These are phyloP conservation scores for Sphaceloma murrayae DNA, from an alignment of 2,329 filamentous ascomycete genomes.

Conservation along the genomic window DNA sequence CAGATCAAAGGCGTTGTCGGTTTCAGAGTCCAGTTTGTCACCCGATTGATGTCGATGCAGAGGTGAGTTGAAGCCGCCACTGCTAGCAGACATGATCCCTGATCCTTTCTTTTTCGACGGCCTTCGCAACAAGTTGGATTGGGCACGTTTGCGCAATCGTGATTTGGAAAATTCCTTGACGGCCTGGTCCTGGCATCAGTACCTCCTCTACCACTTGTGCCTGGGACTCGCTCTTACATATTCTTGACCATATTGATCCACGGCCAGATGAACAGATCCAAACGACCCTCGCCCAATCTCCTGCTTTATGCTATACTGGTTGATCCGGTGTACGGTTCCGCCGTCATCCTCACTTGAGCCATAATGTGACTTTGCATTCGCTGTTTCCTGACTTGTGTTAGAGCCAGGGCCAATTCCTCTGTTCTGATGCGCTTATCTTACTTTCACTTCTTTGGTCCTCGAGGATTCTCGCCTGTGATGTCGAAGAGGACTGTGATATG, in stretches of 20 bases:
- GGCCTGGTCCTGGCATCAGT: constrained; percentile 49
- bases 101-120: constrained; percentile 46
- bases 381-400: constrained; percentile 58
- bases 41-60: constrained; percentile 48
- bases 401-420: constrained; percentile 8
- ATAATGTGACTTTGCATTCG: constrained; percentile 81
- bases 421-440: constrained; percentile 26
- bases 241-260: constrained; percentile 84
- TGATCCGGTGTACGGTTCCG: constrained; percentile 78
- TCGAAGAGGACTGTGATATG: constrained; percentile 53
- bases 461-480: constrained; percentile 55
- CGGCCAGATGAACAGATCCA: constrained; percentile 81
- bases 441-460: constrained; percentile 53
- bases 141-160: constrained; percentile 75
- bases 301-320: constrained; percentile 87
- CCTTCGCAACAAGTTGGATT: constrained; percentile 73
- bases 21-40: constrained; percentile 42
- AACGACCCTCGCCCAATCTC: constrained; percentile 97
- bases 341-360: constrained; percentile 68
- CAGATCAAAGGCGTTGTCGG: constrained; percentile 66
- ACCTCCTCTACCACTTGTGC: background rate
- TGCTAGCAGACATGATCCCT: constrained; percentile 39
- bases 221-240: constrained; percentile 54
- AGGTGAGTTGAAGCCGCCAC: constrained; percentile 52
- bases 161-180: constrained; percentile 97